Evolutionary conservation across 106 monocot species (phyloP).

Genomic region (Xerophyta viscosa): DNA sequence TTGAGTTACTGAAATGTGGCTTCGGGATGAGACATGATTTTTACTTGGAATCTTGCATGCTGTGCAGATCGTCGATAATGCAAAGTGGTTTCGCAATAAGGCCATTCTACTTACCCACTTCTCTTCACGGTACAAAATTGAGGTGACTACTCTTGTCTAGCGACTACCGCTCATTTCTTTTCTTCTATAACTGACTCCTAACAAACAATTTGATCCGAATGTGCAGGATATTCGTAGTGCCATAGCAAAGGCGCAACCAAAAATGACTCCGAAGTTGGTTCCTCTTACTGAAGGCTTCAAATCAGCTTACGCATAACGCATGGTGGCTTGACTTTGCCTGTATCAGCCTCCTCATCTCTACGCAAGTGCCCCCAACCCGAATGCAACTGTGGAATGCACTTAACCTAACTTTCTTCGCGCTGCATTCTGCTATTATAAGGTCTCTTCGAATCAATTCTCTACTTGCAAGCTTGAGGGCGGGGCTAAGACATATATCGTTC

Average conservation of each 20-base stretch:
- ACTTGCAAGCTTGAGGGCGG: too few species aligned
- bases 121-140: conserved; percentile 85
- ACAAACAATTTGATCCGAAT: conserved; percentile 1
- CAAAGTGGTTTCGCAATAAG: conserved; percentile 90
- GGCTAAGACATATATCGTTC: too few species aligned
- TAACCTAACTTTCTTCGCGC: too few species aligned
- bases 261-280: conserved; percentile 59
- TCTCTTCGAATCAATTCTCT: too few species aligned
- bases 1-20: too few species aligned
- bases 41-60: not conserved
- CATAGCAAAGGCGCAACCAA: conserved; percentile 64
- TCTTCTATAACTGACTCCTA: not conserved
- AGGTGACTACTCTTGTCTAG: conserved; percentile 29
- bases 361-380: too few species aligned
- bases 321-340: not conserved
- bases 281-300: conserved; percentile 95
- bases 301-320: conserved; percentile 39
- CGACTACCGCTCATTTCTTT: not conserved
- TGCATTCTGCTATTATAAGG: too few species aligned
- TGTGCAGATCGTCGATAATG: conserved; percentile 75
- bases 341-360: too few species aligned
- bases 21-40: too few species aligned
- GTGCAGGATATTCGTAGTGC: conserved; percentile 81
- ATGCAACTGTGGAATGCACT: too few species aligned
- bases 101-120: conserved; percentile 90